Evolutionary conservation across 2,329 filamentous ascomycete genomes (phyloP).

Genomic region (Fusarium buxicola): DNA sequence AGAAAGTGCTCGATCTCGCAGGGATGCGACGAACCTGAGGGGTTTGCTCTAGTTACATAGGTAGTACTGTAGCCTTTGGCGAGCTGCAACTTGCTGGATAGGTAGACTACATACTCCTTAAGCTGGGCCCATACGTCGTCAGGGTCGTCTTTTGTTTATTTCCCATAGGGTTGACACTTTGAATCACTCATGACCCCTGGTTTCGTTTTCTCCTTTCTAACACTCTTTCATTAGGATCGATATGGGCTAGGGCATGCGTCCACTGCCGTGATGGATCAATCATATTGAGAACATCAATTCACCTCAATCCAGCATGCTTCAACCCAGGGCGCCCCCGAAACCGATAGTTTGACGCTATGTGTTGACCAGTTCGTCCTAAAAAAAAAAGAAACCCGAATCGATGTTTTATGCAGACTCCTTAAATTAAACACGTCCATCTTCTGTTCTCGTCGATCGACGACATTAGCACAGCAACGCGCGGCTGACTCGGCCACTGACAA

Average conservation of each 20-base stretch:
- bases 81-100: too few species aligned
- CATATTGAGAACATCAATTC: neutral
- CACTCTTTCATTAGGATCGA: neutral
- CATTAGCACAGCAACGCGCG: neutral
- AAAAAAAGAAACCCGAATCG: neutral
- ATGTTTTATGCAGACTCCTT: neutral
- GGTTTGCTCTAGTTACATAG: conserved; percentile 22
- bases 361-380: neutral
- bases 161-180: neutral
- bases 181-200: neutral
- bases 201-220: neutral
- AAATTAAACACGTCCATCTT: neutral
- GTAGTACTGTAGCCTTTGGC: neutral
- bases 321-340: neutral
- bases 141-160: neutral
- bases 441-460: neutral
- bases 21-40: conserved; percentile 44
- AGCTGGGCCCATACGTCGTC: too few species aligned
- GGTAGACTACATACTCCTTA: too few species aligned
- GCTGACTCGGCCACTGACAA: neutral
- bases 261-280: neutral
- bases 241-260: neutral
- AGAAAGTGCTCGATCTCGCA: conserved; percentile 24
- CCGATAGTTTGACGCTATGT: neutral
- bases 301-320: neutral